phyloP scores from a whole-genome alignment of 371 early-diverging fungal genomes.

The Apophysomyces sp. region DNA sequence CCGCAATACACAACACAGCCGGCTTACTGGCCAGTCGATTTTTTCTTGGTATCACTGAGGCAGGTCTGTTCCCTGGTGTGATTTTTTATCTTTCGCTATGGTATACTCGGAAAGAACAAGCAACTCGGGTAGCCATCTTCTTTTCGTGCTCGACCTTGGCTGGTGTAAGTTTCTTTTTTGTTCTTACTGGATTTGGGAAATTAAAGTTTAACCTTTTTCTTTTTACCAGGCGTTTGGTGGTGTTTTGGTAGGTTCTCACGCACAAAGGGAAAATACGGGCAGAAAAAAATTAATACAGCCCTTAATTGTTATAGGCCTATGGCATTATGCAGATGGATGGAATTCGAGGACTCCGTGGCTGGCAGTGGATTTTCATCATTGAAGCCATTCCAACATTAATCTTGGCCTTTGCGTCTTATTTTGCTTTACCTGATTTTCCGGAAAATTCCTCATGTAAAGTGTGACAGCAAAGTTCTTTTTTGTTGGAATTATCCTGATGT shows the following conservation, averaged over 20 bases:
- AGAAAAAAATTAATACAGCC: background rate
- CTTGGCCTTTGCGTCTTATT: slow-evolving; percentile 57
- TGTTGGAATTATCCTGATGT: too few species aligned
- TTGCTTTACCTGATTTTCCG: slow-evolving; percentile 73
- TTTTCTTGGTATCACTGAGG: slow-evolving; percentile 72
- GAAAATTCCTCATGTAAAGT: slow-evolving; percentile 55
- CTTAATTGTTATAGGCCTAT: slow-evolving; percentile 36
- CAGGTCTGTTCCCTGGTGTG: slow-evolving; percentile 56
- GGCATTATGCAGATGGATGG: slow-evolving; percentile 63
- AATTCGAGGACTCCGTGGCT: slow-evolving; percentile 39
- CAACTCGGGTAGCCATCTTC: slow-evolving; percentile 70
- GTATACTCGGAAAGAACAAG: slow-evolving; percentile 64
- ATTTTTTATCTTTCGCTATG: slow-evolving; percentile 53
- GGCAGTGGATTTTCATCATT: slow-evolving; percentile 78
- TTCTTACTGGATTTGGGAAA: background rate
- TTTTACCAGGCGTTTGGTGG: slow-evolving; percentile 50
- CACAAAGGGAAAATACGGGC: background rate
- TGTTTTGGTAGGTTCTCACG: slow-evolving; percentile 28
- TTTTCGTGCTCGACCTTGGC: slow-evolving; percentile 65
- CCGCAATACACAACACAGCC: slow-evolving; percentile 35
- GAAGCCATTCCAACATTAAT: slow-evolving; percentile 71
- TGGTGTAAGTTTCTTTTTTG: slow-evolving; percentile 55
- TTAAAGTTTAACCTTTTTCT: background rate
- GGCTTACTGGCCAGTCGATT: slow-evolving; percentile 62
- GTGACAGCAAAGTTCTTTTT: background rate